Conservation (phyloP, 148 eudicot genomes). For the Chenopodium quinoa region DNA sequence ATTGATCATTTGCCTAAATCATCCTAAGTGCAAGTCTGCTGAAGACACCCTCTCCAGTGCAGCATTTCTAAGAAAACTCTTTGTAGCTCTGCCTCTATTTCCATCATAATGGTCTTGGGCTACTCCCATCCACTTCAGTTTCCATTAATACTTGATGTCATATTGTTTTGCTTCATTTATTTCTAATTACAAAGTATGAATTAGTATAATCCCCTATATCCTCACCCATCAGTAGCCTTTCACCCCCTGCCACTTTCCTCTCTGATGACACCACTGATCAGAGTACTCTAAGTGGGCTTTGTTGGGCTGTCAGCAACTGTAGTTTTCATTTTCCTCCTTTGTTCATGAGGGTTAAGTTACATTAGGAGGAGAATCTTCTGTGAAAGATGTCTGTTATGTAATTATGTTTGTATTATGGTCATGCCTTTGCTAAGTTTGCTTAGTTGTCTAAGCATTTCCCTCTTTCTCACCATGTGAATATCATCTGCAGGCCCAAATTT, state of each 20-base stretch:
- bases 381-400: background rate
- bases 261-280: background rate
- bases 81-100: background rate
- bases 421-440: background rate
- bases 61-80: background rate
- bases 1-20: background rate
- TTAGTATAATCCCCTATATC: too few relatives aligned
- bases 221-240: background rate
- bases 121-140: background rate
- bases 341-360: background rate
- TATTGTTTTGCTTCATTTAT: background rate
- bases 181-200: too few relatives aligned
- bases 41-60: background rate
- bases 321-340: background rate
- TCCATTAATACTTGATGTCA: background rate
- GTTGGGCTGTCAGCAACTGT: background rate
- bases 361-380: background rate
- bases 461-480: conserved; percentile 1
- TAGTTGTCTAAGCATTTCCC: background rate
- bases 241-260: background rate
- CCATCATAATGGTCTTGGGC: background rate
- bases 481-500: conserved; percentile 65
- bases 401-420: background rate
- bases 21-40: background rate
- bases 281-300: background rate